Base-by-base conservation (phyloP, 2,329 filamentous ascomycete species). In the Cercospora sp. region DNA sequence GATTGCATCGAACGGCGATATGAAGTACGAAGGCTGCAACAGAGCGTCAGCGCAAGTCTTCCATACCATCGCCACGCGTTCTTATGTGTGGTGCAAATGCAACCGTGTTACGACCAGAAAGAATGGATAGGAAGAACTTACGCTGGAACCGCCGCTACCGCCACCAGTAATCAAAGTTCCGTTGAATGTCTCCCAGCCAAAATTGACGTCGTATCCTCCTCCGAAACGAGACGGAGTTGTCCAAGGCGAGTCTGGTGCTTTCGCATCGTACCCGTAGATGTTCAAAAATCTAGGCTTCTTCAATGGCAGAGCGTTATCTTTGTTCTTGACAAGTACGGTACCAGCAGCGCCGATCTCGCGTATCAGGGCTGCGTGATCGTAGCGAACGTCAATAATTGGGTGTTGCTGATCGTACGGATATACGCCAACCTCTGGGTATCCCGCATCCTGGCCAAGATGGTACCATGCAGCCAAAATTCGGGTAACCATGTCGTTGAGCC, bases 321-420 rank as follows among this genome's bases (percentile, higher is more conserved):
- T 84, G 66, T 91, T 88, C 79, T 94, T 94, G 37, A 89, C 78
- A 30, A 89, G 74, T 0, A 86, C 87, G 61, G 87, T 84, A 2
- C 82, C 85, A 69, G 88, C 86, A 32, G 85, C 80, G 28, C 86
- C 84, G 34, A 88, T 81, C 62, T 80, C 78, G 3, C 70, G 67
- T 8, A 72, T 72, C 7, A 73, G 51, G 10, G 67, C 58, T 13
- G 83, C 83, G 71, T 88, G 86, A 65, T 86, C 79, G 1, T 74
- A 82, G 69, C 86, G 83, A 1, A 87, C 86, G 69, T 88, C 79
- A 32, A 93, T 87, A 72, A 87, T 93, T 3, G 71, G 69, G 26
- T 68, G 66, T 13, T 71, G 63, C 40, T 69, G 57, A 24, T 71
- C 61, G 55, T 73, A 74, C 16, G 68, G 66, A 59, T 72, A 69